A percentile compares a stretch with the other conserved stretches of the same genome.
Conservation (phyloP, 2,329 filamentous ascomycete genomes). For the Catunica adiposa region DNA sequence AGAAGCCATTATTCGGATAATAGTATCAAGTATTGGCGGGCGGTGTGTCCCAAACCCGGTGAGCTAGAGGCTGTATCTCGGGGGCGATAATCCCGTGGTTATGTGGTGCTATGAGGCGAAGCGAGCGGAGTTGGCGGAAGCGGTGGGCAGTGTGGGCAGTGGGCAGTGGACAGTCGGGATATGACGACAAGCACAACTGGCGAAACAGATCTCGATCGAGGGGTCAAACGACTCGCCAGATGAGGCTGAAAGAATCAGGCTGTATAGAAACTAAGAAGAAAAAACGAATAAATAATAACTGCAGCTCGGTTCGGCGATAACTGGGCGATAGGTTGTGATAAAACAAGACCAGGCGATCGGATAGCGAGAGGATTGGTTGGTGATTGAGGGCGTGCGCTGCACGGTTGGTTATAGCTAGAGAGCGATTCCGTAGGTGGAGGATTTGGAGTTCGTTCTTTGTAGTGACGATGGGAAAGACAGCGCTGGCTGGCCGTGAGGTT, state of each 20-base stretch:
- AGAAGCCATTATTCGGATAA: neutral
- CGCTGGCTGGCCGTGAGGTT: neutral
- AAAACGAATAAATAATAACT: too few species aligned
- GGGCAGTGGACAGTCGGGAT: neutral
- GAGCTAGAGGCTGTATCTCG: neutral
- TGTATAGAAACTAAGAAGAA: neutral
- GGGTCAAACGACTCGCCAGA: slow-evolving; percentile 1
- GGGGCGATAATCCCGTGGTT: too few species aligned
- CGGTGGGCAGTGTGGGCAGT: neutral
- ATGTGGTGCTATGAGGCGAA: neutral
- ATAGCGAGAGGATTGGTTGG: neutral
- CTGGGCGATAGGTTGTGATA: neutral
- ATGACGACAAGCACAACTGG: neutral
- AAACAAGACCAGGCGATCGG: neutral
- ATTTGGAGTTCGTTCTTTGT: neutral
- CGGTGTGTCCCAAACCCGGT: neutral
- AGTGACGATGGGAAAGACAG: neutral
- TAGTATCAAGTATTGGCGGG: neutral
- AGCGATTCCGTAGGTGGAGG: neutral
- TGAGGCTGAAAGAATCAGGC: neutral
- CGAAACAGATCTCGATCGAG: neutral
- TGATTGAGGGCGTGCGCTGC: neutral
- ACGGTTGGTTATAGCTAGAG: neutral
- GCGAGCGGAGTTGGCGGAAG: neutral
- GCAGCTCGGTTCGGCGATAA: neutral